Conservation (phyloP, 2,329 filamentous ascomycete genomes). For the Neospermospora avenae region DNA sequence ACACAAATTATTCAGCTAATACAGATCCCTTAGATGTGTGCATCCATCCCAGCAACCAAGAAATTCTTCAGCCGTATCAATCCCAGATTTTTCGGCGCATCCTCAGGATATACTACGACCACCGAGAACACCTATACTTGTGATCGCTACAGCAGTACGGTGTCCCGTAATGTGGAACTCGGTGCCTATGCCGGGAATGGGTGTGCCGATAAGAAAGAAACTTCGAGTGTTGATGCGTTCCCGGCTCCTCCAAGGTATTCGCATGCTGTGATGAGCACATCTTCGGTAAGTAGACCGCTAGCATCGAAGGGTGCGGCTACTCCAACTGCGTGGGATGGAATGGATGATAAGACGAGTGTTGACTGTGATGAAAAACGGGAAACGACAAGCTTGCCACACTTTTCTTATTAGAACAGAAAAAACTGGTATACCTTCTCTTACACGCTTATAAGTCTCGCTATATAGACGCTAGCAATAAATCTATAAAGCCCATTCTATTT, state of each 20-base stretch:
- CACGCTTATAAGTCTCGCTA: too few species aligned
- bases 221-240: background rate
- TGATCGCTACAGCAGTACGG: background rate
- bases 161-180: background rate
- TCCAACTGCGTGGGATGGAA: background rate
- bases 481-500: too few species aligned
- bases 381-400: too few species aligned
- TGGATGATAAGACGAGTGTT: background rate
- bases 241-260: background rate
- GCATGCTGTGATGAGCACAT: background rate
- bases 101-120: background rate
- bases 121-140: background rate
- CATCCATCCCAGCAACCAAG: constrained; percentile 37
- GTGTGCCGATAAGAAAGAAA: background rate
- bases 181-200: background rate
- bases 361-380: constrained; percentile 1
- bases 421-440: too few species aligned
- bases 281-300: background rate
- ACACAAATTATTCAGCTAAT: background rate
- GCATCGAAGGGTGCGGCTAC: background rate
- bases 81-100: constrained; percentile 2
- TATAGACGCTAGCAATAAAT: too few species aligned
- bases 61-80: constrained; percentile 38
- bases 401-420: too few species aligned
- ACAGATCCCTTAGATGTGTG: constrained; percentile 11